Percentiles rank a stretch among this genome's conserved stretches.
Evolutionary conservation across 1,284 basidiomycete species (phyloP).

Genomic region (Moesziomyces globuligerus): DNA sequence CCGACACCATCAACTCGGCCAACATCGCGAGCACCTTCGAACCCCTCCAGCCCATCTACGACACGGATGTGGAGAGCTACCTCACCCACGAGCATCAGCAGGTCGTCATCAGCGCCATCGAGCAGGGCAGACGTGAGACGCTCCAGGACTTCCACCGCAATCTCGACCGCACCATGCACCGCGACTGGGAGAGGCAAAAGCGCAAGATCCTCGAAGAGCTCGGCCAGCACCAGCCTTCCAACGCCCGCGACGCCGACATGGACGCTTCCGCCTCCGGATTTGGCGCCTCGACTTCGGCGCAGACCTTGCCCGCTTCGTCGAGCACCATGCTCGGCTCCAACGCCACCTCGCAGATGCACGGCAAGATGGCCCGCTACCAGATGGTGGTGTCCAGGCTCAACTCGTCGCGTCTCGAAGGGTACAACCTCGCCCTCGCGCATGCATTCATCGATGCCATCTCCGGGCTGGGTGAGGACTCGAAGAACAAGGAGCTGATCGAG

Average conservation of each 20-base stretch:
- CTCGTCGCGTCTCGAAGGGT: slow-evolving; percentile 55
- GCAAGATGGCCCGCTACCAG: slow-evolving; percentile 63
- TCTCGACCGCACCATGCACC: slow-evolving; percentile 78
- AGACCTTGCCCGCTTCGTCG: slow-evolving; percentile 27
- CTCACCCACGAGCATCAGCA: slow-evolving; percentile 92
- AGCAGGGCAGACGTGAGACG: slow-evolving; percentile 85
- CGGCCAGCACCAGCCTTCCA: slow-evolving; percentile 69
- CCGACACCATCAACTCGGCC: slow-evolving; percentile 81
- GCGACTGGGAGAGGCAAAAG: slow-evolving; percentile 90
- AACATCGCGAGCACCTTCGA: slow-evolving; percentile 87
- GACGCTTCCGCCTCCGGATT: slow-evolving; percentile 33
- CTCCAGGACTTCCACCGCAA: slow-evolving; percentile 84
- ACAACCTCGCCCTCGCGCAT: slow-evolving; percentile 50
- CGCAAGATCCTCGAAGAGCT: slow-evolving; percentile 89
- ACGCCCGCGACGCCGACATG: slow-evolving; percentile 16
- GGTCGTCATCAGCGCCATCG: slow-evolving; percentile 90
- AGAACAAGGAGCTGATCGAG: slow-evolving; percentile 67
- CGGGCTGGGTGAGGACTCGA: slow-evolving; percentile 43
- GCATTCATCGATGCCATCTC: slow-evolving; percentile 59
- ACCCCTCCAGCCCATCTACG: slow-evolving; percentile 85
- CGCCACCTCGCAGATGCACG: slow-evolving; percentile 53
- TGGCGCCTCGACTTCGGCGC: slow-evolving; percentile 47
- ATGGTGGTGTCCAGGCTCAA: slow-evolving; percentile 60
- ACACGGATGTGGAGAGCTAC: slow-evolving; percentile 84
- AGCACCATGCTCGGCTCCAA: slow-evolving; percentile 16